A percentile compares a stretch with the other conserved stretches of the same genome.
These are phyloP conservation scores for Aspergillus amoenus DNA, from an alignment of 2,329 filamentous ascomycete species.

Conservation along the genomic window DNA sequence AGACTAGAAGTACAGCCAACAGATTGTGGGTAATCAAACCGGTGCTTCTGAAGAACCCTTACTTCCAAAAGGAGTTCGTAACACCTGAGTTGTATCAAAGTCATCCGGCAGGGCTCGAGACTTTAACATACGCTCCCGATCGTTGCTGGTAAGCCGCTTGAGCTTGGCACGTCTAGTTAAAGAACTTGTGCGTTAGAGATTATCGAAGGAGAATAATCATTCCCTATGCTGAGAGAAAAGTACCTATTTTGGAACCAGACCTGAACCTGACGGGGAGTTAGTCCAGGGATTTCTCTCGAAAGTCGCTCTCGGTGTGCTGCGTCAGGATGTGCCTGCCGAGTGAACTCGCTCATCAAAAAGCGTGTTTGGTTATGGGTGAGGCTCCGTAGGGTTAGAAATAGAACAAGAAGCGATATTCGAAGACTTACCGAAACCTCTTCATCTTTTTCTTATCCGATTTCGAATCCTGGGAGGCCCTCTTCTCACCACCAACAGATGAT, in stretches of 20 bases:
- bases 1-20: constrained; percentile 34
- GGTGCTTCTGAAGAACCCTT: constrained; percentile 48
- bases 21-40: constrained; percentile 43
- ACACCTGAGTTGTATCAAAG: constrained; percentile 60
- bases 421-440: constrained; percentile 44
- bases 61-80: constrained; percentile 55
- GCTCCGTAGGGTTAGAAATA: constrained; percentile 45
- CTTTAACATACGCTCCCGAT: constrained; percentile 61
- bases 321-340: constrained; percentile 90
- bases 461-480: constrained; percentile 27
- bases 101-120: constrained; percentile 60
- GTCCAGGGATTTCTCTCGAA: constrained; percentile 83
- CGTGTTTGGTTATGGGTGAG: constrained; percentile 96
- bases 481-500: constrained; percentile 28
- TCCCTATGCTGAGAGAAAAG: neutral
- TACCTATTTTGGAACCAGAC: constrained; percentile 99
- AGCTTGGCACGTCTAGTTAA: constrained; percentile 57
- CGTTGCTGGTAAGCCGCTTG: constrained; percentile 61
- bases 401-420: neutral
- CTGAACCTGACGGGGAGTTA: constrained; percentile 90
- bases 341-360: constrained; percentile 95
- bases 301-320: constrained; percentile 84
- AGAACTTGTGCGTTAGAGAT: constrained; percentile 11
- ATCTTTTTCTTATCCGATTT: constrained; percentile 42
- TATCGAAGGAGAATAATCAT: too few species aligned